Percentiles rank a stretch among this genome's conserved stretches.
These are phyloP conservation scores for Chloranthus sessilifolius DNA, from an alignment of 164 flowering plant genomes.

Conservation along the genomic window DNA sequence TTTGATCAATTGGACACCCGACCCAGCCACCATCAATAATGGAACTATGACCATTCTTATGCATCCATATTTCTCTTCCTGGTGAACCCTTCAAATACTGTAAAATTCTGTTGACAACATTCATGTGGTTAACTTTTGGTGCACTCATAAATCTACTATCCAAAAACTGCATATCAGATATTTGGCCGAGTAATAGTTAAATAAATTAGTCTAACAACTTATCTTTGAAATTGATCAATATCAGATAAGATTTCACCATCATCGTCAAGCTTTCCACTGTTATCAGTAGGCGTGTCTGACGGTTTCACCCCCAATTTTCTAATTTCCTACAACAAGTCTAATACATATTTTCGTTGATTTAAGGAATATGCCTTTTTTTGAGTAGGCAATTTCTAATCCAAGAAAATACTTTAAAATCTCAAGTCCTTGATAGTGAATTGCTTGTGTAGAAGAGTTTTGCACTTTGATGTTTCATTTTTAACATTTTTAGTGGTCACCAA, in stretches of 20 bases:
- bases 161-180: background rate
- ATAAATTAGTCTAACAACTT: constrained; percentile 1
- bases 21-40: background rate
- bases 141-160: background rate
- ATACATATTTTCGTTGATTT: background rate
- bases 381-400: background rate
- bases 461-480: background rate
- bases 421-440: background rate
- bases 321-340: background rate
- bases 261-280: background rate
- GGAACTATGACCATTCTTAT: background rate
- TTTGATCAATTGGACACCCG: background rate
- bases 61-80: background rate
- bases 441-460: background rate
- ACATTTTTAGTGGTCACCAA: no score
- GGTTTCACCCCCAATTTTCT: background rate
- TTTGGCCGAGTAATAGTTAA: background rate
- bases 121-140: background rate
- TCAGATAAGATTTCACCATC: constrained; percentile 1
- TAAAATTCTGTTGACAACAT: background rate
- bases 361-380: background rate
- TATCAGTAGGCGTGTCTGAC: background rate
- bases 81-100: background rate
- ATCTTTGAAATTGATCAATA: constrained; percentile 1
- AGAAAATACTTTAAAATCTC: background rate